Evolutionary conservation across 2,329 filamentous ascomycete genomes (phyloP), one percentile per base, ranked within the genome.

Genomic region (Talaromyces marneffei): DNA sequence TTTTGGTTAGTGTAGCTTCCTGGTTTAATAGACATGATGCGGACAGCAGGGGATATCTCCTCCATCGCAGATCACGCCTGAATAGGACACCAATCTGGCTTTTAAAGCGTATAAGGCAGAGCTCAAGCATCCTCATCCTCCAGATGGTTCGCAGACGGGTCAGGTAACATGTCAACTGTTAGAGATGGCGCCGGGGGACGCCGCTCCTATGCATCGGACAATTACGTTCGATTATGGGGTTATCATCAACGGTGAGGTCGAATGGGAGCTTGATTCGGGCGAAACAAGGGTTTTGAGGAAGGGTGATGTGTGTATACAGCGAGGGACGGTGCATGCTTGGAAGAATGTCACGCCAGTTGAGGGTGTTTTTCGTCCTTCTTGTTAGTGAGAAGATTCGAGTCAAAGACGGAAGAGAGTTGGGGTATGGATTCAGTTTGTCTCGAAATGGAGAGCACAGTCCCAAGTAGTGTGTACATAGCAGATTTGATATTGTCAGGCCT

Each of bases 301-400:
- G 10, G 83, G 83, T 2, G 83, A 85, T 66, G 72, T 84, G 18
- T 79, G 79, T 12, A 79, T 85, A 20, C 82, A 85, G 70, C 73
- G 83, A 50, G 82, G 77, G 0, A 84, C 82, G 2, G 81, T 79
- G 73, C 83, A 85, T 69, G 77, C 77, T 23, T 84, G 82, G 82
- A 70, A 74, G 53, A 84, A 85, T 62, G 68, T 74, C 16, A 80
- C 77, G 61, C 64, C 71, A 53, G 79, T 75, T 14, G 76, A 79
- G 57, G 18, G 77, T 82, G 71, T 72, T 70, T 71, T 80, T 70
- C 31, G 46, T 62, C 18, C 37, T 59, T 27, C 27, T 60, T n/a
- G 52, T 50, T 12, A 60, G 58, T 29, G 58, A 60, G 16, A 56
- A 55, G 40, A 60, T 60, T 53, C 52, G 35, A 29, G 46, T 60